These are phyloP conservation scores for Jamesozyma jinghongensis DNA, from an alignment of 805 yeast genomes.

Conservation along the genomic window DNA sequence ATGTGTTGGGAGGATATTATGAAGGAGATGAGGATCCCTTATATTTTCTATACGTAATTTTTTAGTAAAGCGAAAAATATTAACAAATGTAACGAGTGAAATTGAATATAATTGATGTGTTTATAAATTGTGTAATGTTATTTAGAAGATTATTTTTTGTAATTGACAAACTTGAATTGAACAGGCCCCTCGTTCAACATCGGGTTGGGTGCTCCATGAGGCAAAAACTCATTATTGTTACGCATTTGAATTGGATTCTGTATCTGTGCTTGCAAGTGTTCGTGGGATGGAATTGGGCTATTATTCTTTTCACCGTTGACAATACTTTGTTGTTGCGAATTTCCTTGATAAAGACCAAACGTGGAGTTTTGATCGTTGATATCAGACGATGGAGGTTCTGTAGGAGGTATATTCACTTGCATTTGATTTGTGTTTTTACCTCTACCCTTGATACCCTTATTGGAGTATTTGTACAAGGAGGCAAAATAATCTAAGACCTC, in stretches of 20 bases:
- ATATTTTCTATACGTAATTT: too few relatives aligned
- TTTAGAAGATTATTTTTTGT: constrained; percentile 3
- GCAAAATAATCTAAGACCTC: constrained; percentile 71
- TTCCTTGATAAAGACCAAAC: not conserved
- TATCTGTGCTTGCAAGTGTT: not conserved
- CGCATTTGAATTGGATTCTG: not conserved
- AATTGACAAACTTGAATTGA: constrained; percentile 2
- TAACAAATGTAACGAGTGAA: too few relatives aligned
- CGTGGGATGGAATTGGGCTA: not conserved
- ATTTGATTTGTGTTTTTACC: constrained; percentile 3
- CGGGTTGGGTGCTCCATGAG: too few relatives aligned
- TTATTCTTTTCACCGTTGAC: not conserved
- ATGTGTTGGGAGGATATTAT: too few relatives aligned
- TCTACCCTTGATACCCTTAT: constrained; percentile 50
- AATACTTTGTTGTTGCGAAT: not conserved
- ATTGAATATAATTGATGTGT: too few relatives aligned
- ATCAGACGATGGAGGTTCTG: not conserved
- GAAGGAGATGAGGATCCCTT: too few relatives aligned
- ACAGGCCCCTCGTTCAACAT: not conserved
- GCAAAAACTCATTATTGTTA: not conserved
- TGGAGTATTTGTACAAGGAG: constrained; percentile 73
- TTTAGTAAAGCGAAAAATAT: too few relatives aligned
- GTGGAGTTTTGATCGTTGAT: not conserved
- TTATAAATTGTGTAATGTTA: too few relatives aligned
- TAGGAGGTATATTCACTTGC: not conserved